Conservation (phyloP, 108 stramenopile species). For the Aureococcus anophagefferens region DNA sequence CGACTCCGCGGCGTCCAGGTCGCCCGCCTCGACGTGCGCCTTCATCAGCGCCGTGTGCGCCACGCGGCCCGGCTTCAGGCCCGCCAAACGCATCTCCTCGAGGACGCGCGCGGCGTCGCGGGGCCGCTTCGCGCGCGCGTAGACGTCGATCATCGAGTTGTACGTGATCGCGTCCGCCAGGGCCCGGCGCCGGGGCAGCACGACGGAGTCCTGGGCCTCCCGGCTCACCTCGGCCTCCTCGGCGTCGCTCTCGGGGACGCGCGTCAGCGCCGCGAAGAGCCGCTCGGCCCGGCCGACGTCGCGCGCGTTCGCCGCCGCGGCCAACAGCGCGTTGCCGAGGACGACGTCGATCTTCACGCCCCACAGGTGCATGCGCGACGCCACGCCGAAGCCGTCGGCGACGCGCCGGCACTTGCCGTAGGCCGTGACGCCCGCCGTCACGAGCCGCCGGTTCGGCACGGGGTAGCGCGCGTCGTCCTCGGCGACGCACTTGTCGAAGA, state of each 20-base stretch:
- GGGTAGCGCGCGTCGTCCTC: not conserved
- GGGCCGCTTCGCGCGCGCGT: constrained; percentile 41
- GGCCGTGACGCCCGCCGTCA: not conserved
- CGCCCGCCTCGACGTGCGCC: constrained; percentile 46
- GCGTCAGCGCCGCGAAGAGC: not conserved
- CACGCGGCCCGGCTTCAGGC: constrained; percentile 57
- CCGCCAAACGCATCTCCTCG: constrained; percentile 37
- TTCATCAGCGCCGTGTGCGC: constrained; percentile 66
- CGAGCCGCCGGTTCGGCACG: not conserved
- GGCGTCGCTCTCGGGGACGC: constrained; percentile 27
- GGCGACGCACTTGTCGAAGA: not conserved
- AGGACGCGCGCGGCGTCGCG: constrained; percentile 54
- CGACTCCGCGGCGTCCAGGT: constrained; percentile 44
- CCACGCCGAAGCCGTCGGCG: not conserved
- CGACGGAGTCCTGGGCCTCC: too few species aligned
- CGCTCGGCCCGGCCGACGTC: not conserved
- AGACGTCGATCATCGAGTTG: constrained; percentile 63
- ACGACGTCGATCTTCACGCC: not conserved
- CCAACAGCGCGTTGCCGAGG: constrained; percentile 1
- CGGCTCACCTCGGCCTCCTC: constrained; percentile 11
- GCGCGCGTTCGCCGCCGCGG: not conserved
- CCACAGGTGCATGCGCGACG: not conserved
- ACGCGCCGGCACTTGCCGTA: not conserved
- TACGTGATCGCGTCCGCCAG: constrained; percentile 52
- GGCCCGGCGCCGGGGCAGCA: not conserved